Conservation (phyloP, 768 basidiomycete genomes). For the Naematelia aurantialba region DNA sequence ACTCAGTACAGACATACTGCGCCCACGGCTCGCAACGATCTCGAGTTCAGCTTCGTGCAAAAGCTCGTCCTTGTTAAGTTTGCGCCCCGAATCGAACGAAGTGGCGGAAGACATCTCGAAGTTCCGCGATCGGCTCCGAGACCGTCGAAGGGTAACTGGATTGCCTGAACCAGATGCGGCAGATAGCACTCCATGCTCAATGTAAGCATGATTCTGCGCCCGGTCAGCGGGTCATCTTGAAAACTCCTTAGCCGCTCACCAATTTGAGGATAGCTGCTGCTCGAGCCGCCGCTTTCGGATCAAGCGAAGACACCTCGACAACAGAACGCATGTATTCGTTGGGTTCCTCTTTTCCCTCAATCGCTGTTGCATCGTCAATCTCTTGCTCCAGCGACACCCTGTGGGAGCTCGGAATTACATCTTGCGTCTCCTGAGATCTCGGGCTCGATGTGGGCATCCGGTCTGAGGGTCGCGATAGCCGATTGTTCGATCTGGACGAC, state of each 20-base stretch:
- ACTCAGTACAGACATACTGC: too few relatives aligned
- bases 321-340: slow-evolving; percentile 54
- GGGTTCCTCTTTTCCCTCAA: slow-evolving; percentile 17
- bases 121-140: too few relatives aligned
- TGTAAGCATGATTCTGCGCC: slow-evolving; percentile 86
- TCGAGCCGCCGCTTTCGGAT: slow-evolving; percentile 79
- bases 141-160: too few relatives aligned
- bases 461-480: too few relatives aligned
- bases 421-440: too few relatives aligned
- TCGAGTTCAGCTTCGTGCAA: slow-evolving; percentile 61
- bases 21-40: slow-evolving; percentile 43
- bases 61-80: slow-evolving; percentile 55
- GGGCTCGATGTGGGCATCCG: too few relatives aligned
- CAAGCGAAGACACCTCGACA: slow-evolving; percentile 77
- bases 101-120: too few relatives aligned
- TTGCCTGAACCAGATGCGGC: slow-evolving; percentile 9
- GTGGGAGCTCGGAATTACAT: too few relatives aligned
- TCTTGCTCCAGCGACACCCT: too few relatives aligned
- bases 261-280: slow-evolving; percentile 91
- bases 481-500: too few relatives aligned
- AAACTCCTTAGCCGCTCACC: slow-evolving; percentile 53
- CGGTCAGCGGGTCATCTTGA: slow-evolving; percentile 8
- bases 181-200: slow-evolving; percentile 58
- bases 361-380: too few relatives aligned
- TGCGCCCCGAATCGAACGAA: too few relatives aligned